phyloP scores from a whole-genome alignment of 2,329 filamentous ascomycete species.

The Calonectria pauciramosa region DNA sequence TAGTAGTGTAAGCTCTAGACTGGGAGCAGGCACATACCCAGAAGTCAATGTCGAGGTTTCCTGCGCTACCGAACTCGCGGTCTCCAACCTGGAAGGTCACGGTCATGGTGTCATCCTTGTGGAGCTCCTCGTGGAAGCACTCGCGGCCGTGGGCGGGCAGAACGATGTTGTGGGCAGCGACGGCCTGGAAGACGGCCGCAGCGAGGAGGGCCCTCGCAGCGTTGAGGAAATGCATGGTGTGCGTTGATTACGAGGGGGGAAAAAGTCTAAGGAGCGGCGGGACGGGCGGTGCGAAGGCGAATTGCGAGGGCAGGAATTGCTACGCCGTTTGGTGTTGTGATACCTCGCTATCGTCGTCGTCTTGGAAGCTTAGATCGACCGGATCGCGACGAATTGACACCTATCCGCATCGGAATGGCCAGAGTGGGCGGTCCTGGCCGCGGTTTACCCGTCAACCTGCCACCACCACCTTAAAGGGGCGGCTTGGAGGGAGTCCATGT shows the following conservation, averaged over 20 bases:
- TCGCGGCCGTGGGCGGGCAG: slow-evolving; percentile 93
- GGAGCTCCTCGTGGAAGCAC: slow-evolving; percentile 96
- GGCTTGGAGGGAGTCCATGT: neutral
- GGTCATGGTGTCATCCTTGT: slow-evolving; percentile 97
- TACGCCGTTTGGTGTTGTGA: slow-evolving; percentile 8
- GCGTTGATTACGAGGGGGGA: neutral
- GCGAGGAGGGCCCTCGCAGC: slow-evolving; percentile 60
- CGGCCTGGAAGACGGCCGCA: slow-evolving; percentile 65
- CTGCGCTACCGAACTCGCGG: slow-evolving; percentile 92
- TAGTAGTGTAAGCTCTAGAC: neutral
- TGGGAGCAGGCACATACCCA: slow-evolving; percentile 75
- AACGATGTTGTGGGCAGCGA: slow-evolving; percentile 94
- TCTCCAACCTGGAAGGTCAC: slow-evolving; percentile 99
- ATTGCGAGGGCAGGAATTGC: slow-evolving; percentile 18
- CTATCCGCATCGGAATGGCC: slow-evolving; percentile 40
- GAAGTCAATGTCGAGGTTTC: slow-evolving; percentile 97
- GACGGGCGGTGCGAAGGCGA: neutral
- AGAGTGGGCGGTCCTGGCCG: slow-evolving; percentile 31
- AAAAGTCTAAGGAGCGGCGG: slow-evolving; percentile 11
- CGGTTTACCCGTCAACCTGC: slow-evolving; percentile 37
- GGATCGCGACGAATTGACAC: slow-evolving; percentile 48
- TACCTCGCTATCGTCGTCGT: slow-evolving; percentile 27
- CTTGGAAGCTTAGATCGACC: slow-evolving; percentile 36
- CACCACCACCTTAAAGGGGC: slow-evolving; percentile 10
- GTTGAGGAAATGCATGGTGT: slow-evolving; percentile 47